Evolutionary conservation across 2,329 filamentous ascomycete species (phyloP), one percentile per base, ranked within the genome.

Genomic region (Bipolaris zeicola): DNA sequence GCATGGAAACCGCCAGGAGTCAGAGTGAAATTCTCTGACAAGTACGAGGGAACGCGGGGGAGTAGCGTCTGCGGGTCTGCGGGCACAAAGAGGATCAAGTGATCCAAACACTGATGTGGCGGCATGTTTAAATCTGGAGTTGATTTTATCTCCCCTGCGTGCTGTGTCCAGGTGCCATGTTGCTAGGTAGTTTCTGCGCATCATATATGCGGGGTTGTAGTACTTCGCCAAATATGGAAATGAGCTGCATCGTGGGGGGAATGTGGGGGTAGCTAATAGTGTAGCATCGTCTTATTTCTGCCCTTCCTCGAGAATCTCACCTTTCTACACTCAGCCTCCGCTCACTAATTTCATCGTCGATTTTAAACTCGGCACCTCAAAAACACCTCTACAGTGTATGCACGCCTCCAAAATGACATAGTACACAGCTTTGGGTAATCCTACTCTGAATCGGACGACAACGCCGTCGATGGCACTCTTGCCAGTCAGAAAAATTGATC

Each of bases 81-180:
- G 0, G 87, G 83, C 3, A 89, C 75, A 2, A 89, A 80, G 51
- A 90, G 78, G 60, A 89, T 83, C 52, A 89, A 81, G 67, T 90
- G 87, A 72, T 90, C 87, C 13, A 89, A 74, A 37, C 74, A 69
- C 34, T 70, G 65, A n/a, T 16, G 20, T 24, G 26, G 31, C 8
- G 49, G 8, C 16, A 56, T 56, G 28, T 14, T 11, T 11, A 22
- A 14, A 33, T 31, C 11, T 1, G 42, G 16, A 16, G n/a, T 16
- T 33, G 13, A 37, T 34, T 11, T 20, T 42, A 10, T 3, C 6
- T 37, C 11, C 28, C 5, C 28, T 31, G 11, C 10, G 10, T 31
- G 13, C 14, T n/a, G 42, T 11, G 37, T 20, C 8, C 1, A 38
- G 37, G 36, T 16, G 18, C 14, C 14, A 18, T 38, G 6, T 8